Conservation (phyloP, 2,329 filamentous ascomycete species). For the Fusarium sp. region DNA sequence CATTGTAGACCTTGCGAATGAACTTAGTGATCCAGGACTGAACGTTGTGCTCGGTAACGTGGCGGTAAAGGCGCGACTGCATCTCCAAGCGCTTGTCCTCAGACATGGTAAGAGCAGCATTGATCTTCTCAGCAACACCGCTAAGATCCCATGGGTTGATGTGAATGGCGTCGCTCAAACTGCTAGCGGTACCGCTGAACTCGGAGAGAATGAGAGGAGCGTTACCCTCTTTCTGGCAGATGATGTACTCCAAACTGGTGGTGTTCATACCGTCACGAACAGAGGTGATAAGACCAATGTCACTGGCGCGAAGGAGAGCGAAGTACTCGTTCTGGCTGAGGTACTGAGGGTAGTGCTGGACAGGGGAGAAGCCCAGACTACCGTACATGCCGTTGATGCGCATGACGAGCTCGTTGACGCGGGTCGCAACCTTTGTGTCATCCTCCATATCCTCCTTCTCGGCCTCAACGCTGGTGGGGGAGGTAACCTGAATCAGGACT, state of each 20-base stretch:
- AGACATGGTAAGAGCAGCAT: conserved; percentile 82
- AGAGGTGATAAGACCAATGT: conserved; percentile 94
- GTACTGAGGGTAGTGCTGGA: conserved; percentile 96
- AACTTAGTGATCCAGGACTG: conserved; percentile 87
- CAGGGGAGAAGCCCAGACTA: conserved; percentile 87
- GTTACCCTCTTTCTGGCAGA: conserved; percentile 88
- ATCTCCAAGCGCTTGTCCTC: conserved; percentile 72
- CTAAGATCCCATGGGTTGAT: conserved; percentile 96
- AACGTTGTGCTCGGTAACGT: conserved; percentile 87
- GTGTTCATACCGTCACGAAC: conserved; percentile 99
- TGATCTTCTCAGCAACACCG: conserved; percentile 85
- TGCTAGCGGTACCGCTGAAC: conserved; percentile 93
- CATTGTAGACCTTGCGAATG: conserved; percentile 80
- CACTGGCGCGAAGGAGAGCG: conserved; percentile 87
- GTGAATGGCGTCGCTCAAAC: conserved; percentile 85
- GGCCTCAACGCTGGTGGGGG: conserved; percentile 82
- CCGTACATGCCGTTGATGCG: conserved; percentile 93
- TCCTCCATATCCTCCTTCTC: conserved; percentile 73
- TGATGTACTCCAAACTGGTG: conserved; percentile 92
- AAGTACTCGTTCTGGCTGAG: conserved; percentile 92
- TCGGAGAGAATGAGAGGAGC: conserved; percentile 94
- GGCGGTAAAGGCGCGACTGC: conserved; percentile 80
- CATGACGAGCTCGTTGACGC: conserved; percentile 90
- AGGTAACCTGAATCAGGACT: conserved; percentile 94
- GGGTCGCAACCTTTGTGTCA: conserved; percentile 84